A percentile compares a stretch with the other conserved stretches of the same genome.
These are phyloP conservation scores for Venturia oleaginea DNA, from an alignment of 2,329 filamentous ascomycete genomes.

Conservation along the genomic window DNA sequence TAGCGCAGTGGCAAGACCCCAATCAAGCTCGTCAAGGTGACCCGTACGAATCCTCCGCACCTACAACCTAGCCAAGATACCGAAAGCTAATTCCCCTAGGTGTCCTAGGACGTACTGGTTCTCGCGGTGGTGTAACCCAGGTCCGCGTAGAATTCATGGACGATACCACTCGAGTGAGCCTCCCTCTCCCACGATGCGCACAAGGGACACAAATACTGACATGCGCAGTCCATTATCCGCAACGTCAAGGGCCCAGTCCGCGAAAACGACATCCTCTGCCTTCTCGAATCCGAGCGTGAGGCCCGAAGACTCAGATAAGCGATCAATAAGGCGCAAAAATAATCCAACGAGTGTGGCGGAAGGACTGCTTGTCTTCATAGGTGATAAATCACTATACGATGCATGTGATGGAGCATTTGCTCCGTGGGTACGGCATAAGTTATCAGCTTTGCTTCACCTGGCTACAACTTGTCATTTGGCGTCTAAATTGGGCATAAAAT, in stretches of 20 bases:
- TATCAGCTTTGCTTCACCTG: neutral
- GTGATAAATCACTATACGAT: neutral
- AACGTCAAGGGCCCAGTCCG: constrained; percentile 86
- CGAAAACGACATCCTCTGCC: constrained; percentile 95
- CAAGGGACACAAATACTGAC: neutral
- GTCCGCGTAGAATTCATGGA: constrained; percentile 45
- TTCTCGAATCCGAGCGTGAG: constrained; percentile 99
- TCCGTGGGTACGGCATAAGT: neutral
- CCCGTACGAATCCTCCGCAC: neutral
- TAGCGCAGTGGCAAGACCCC: constrained; percentile 61
- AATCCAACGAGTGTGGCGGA: neutral
- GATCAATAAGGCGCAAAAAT: neutral
- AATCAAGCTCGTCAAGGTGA: constrained; percentile 39
- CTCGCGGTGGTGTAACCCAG: constrained; percentile 99
- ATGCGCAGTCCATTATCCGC: constrained; percentile 67
- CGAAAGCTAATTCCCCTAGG: constrained; percentile 40
- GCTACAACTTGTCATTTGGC: neutral
- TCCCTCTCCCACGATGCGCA: neutral
- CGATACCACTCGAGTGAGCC: constrained; percentile 16
- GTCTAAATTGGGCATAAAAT: neutral
- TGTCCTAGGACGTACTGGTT: constrained; percentile 52
- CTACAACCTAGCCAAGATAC: constrained; percentile 96
- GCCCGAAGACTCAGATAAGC: constrained; percentile 92
- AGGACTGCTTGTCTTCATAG: neutral
- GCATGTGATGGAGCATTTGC: neutral